These are phyloP conservation scores for Baudoinia panamericana DNA, from an alignment of 495 filamentous ascomycete species.

Conservation along the genomic window DNA sequence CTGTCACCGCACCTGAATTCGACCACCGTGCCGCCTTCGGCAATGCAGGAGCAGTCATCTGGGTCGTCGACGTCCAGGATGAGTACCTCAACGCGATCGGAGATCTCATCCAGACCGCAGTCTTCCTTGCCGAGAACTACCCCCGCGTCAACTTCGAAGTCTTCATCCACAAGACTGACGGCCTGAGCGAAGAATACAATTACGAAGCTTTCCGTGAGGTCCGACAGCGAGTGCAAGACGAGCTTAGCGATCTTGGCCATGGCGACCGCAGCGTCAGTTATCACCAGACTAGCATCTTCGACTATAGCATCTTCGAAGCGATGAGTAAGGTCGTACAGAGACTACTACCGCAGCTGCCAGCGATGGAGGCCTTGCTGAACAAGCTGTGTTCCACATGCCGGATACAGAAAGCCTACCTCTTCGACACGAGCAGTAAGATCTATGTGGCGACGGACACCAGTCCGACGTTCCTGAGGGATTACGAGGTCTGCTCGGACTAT, in stretches of 20 bases:
- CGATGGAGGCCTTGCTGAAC: constrained; percentile 82
- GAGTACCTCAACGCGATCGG: constrained; percentile 84
- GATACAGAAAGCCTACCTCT: constrained; percentile 95
- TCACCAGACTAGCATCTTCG: constrained; percentile 92
- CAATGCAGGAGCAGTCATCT: constrained; percentile 84
- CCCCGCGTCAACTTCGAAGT: constrained; percentile 91
- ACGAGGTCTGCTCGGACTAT: constrained; percentile 95
- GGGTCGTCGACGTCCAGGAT: constrained; percentile 97
- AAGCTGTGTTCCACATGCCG: constrained; percentile 76
- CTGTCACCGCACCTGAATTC: constrained; percentile 71
- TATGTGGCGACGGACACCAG: constrained; percentile 93
- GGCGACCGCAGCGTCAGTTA: constrained; percentile 87
- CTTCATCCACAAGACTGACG: constrained; percentile 97
- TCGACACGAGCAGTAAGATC: constrained; percentile 93
- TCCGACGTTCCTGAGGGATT: constrained; percentile 81
- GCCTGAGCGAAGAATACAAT: constrained; percentile 85
- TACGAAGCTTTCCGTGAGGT: constrained; percentile 89
- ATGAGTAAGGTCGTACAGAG: constrained; percentile 97
- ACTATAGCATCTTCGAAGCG: constrained; percentile 95
- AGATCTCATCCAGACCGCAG: constrained; percentile 72
- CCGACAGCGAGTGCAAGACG: constrained; percentile 90
- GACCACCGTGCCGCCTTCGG: constrained; percentile 89
- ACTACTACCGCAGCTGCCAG: constrained; percentile 81
- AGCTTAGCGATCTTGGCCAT: constrained; percentile 78
- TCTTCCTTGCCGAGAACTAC: constrained; percentile 74